These are phyloP conservation scores for Hypoxylon fuscum DNA, from an alignment of 495 filamentous ascomycete genomes.

Conservation along the genomic window DNA sequence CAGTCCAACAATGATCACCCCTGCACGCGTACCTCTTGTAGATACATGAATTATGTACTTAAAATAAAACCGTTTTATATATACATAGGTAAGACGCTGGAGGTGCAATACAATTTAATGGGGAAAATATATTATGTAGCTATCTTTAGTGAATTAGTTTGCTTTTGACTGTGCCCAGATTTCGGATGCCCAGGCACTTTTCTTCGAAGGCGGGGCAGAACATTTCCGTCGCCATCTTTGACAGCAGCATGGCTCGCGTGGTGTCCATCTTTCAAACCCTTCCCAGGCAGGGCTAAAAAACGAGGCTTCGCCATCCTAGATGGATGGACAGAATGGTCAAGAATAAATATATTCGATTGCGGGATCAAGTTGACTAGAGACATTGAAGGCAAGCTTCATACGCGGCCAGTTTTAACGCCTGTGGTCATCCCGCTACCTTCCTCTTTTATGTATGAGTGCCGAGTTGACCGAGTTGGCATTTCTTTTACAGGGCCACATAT, in stretches of 20 bases:
- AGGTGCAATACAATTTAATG: too few relatives aligned
- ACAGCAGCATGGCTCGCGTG: slow-evolving; percentile 20
- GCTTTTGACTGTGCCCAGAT: slow-evolving; percentile 24
- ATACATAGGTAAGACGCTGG: too few relatives aligned
- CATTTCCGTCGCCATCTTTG: slow-evolving; percentile 12
- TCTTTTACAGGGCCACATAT: slow-evolving; percentile 22
- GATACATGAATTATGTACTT: too few relatives aligned
- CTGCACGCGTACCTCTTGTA: too few relatives aligned
- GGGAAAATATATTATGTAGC: too few relatives aligned
- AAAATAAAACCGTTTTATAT: too few relatives aligned
- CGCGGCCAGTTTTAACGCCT: neutral
- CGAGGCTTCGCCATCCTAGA: slow-evolving; percentile 25
- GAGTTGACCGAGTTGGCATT: neutral
- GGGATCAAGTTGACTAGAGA: slow-evolving; percentile 6
- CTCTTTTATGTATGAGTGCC: neutral
- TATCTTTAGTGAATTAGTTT: slow-evolving; percentile 3
- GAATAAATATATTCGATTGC: slow-evolving; percentile 4
- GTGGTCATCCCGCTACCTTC: neutral
- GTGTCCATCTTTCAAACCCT: slow-evolving; percentile 8
- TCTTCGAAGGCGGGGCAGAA: slow-evolving; percentile 24
- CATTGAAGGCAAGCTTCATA: slow-evolving; percentile 17
- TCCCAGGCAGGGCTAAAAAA: slow-evolving; percentile 20
- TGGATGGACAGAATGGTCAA: neutral
- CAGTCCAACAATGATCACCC: neutral
- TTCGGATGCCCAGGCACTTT: slow-evolving; percentile 16